Evolutionary conservation across 495 filamentous ascomycete species (phyloP).

Genomic region (Podospora australis): DNA sequence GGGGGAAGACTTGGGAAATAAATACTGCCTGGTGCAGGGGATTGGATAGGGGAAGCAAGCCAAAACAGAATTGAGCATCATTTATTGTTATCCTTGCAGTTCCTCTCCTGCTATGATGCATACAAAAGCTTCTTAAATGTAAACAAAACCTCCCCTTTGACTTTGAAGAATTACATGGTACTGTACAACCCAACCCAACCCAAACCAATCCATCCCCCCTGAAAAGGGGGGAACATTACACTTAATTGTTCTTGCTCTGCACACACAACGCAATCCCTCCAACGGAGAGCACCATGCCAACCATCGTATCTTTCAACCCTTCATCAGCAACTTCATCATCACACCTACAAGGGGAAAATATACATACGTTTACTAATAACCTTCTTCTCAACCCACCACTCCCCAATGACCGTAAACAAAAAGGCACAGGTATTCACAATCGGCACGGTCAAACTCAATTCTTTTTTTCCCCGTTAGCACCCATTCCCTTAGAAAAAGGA

Average conservation of each 20-base stretch:
- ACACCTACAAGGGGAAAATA: too few species aligned
- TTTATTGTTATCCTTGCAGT: too few species aligned
- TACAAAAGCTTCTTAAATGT: too few species aligned
- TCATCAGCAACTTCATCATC: not conserved
- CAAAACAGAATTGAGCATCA: too few species aligned
- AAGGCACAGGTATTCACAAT: constrained; percentile 93
- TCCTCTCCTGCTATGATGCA: too few species aligned
- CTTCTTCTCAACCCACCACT: constrained; percentile 92
- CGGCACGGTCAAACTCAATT: constrained; percentile 87
- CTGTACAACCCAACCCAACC: too few species aligned
- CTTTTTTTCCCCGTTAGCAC: constrained; percentile 35
- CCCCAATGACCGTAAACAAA: constrained; percentile 87
- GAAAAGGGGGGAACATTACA: not conserved
- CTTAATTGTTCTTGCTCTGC: constrained; percentile 12
- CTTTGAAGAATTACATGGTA: too few species aligned
- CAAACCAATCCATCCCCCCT: not conserved
- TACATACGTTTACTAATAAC: constrained; percentile 67
- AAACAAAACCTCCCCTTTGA: too few species aligned
- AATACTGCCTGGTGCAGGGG: too few species aligned
- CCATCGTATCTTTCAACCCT: constrained; percentile 7
- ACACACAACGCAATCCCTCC: constrained; percentile 14
- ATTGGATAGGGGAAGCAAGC: too few species aligned
- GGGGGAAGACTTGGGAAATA: too few species aligned
- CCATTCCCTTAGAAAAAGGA: not conserved
- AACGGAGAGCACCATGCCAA: constrained; percentile 8